phyloP scores from a whole-genome alignment of 306 rosid species.

The Rosa rugosa region DNA sequence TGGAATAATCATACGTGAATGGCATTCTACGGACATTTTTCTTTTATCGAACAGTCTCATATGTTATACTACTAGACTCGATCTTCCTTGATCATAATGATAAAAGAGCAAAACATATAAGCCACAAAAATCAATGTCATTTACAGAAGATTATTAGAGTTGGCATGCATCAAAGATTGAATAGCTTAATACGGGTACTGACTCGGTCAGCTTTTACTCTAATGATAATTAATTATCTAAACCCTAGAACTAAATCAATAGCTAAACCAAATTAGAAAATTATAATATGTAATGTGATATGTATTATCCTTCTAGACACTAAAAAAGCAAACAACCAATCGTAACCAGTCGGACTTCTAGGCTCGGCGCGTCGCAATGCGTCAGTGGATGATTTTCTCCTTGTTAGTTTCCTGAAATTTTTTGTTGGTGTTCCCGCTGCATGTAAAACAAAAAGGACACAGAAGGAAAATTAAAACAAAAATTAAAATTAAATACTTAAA shows the following conservation, averaged over 20 bases:
- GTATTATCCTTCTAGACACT: background rate
- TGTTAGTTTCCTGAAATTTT: constrained; percentile 50
- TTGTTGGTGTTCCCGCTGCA: constrained; percentile 63
- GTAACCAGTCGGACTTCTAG: constrained; percentile 48
- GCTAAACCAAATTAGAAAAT: background rate
- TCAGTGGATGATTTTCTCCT: constrained; percentile 47
- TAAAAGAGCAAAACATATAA: background rate
- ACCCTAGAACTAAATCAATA: background rate
- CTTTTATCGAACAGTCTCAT: background rate
- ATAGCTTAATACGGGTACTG: background rate
- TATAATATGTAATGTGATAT: background rate
- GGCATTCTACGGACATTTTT: background rate
- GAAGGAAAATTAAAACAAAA: background rate
- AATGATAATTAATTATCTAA: background rate
- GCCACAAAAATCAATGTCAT: background rate
- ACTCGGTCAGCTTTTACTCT: background rate
- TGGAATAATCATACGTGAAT: background rate
- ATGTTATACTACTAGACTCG: background rate
- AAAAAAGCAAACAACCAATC: constrained; percentile 49
- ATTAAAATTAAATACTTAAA: background rate
- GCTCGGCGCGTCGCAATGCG: constrained; percentile 28
- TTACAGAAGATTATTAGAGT: background rate
- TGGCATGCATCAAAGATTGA: background rate
- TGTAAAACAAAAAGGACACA: background rate
- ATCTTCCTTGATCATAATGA: background rate